Conservation (phyloP, 306 rosid genomes). For the Crataegus laevigata region DNA sequence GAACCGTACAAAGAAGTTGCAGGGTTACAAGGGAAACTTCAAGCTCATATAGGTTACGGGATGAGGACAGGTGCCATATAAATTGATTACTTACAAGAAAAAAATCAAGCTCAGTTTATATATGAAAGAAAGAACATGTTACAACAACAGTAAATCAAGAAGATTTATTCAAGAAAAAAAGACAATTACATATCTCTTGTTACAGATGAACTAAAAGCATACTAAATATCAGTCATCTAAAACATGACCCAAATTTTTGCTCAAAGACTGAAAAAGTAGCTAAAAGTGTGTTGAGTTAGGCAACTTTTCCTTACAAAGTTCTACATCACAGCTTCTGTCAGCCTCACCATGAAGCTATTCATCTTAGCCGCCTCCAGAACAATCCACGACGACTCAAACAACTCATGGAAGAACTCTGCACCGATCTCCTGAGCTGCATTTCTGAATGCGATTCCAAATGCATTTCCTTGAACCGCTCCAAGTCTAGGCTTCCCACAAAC, state of each 20-base stretch:
- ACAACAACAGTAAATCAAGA: conserved; percentile 8
- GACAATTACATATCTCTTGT: conserved; percentile 11
- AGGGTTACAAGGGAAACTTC: background rate
- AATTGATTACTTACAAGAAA: background rate
- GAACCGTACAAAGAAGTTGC: too few relatives aligned
- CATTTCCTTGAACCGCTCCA: conserved; percentile 79
- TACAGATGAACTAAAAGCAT: conserved; percentile 12
- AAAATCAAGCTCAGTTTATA: conserved; percentile 10
- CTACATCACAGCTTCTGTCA: conserved; percentile 70
- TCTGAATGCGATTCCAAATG: conserved; percentile 78
- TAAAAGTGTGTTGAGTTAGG: conserved; percentile 14
- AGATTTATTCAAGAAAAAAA: background rate
- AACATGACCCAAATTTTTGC: conserved; percentile 16
- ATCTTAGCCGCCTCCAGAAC: conserved; percentile 59
- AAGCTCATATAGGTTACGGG: background rate
- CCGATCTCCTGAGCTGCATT: conserved; percentile 74
- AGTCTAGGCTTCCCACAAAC: conserved; percentile 95
- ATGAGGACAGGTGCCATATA: background rate
- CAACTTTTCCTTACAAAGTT: conserved; percentile 5
- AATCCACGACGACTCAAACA: conserved; percentile 96
- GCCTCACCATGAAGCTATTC: conserved; percentile 79
- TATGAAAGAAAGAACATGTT: conserved; percentile 6
- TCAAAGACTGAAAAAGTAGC: background rate
- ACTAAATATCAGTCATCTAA: conserved; percentile 23
- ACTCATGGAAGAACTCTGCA: conserved; percentile 73